Evolutionary conservation across 768 basidiomycete genomes (phyloP).

Genomic region (Lactarius hengduanensis): DNA sequence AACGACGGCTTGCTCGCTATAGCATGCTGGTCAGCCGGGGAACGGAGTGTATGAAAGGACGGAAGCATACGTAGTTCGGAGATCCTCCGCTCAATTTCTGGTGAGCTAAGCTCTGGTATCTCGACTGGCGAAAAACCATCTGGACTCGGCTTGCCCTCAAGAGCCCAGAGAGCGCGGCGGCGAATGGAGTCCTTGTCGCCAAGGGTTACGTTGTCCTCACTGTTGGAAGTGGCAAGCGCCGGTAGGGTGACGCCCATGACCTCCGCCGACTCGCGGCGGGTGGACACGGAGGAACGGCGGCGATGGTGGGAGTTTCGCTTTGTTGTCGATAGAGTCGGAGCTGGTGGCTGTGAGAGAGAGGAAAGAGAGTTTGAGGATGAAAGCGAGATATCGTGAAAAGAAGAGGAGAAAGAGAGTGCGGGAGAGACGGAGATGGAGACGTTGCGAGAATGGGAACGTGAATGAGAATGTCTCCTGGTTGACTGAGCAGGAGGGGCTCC

Average conservation of each 20-base stretch:
- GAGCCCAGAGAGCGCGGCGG: conserved; percentile 77
- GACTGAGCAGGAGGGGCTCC: conserved; percentile 37
- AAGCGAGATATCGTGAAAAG: conserved; percentile 36
- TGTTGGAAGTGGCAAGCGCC: conserved; percentile 56
- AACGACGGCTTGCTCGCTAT: conserved; percentile 63
- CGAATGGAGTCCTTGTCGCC: conserved; percentile 79
- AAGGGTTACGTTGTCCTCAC: conserved; percentile 66
- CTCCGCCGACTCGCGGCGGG: conserved; percentile 85
- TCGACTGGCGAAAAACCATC: conserved; percentile 70
- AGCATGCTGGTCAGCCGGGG: neutral
- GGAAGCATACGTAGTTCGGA: conserved; percentile 65
- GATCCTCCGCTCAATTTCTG: conserved; percentile 52
- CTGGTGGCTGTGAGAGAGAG: conserved; percentile 29
- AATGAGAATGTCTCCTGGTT: conserved; percentile 47
- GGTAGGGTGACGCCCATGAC: conserved; percentile 82
- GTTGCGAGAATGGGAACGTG: conserved; percentile 73
- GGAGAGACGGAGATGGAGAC: conserved; percentile 42
- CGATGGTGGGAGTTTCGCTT: conserved; percentile 81
- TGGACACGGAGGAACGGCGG: conserved; percentile 85
- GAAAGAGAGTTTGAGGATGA: conserved; percentile 35
- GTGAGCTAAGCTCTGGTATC: conserved; percentile 72
- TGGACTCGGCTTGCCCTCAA: conserved; percentile 79
- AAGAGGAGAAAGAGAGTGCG: conserved; percentile 38
- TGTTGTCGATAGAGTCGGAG: conserved; percentile 36
- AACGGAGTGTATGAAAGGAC: conserved; percentile 6